Conservation (phyloP, 176 grass and related monocot species). For the Carex scoparia region DNA sequence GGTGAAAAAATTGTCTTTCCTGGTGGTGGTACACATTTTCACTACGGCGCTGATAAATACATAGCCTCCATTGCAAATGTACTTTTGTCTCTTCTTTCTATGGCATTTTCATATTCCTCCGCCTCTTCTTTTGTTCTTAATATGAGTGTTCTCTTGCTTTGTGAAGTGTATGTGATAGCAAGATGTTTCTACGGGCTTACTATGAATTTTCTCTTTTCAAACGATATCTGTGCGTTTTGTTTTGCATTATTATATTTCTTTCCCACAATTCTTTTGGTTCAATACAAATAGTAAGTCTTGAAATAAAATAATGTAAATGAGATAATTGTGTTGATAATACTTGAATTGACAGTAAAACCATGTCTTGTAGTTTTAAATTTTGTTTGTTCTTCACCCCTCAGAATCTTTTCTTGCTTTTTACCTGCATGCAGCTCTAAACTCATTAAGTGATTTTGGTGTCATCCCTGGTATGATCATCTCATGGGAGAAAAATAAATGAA, state of each 20-base stretch:
- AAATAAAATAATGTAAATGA: background rate
- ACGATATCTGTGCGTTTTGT: background rate
- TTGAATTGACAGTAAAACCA: background rate
- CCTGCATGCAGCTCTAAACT: background rate
- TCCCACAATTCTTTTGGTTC: background rate
- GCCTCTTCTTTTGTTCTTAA: background rate
- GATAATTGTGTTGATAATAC: background rate
- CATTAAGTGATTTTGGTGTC: background rate
- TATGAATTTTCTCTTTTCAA: background rate
- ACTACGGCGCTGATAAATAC: slow-evolving; percentile 94
- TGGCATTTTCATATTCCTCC: background rate
- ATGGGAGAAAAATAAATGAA: background rate
- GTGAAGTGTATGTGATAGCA: background rate
- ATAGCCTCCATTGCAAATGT: slow-evolving; percentile 94
- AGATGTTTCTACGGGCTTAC: background rate
- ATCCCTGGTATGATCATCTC: background rate
- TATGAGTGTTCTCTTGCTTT: background rate
- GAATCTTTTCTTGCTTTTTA: background rate
- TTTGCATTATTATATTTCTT: background rate
- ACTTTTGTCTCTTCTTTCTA: slow-evolving; percentile 21
- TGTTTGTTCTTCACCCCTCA: background rate
- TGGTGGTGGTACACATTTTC: slow-evolving; percentile 96
- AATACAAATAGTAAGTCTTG: background rate
- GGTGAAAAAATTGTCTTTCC: slow-evolving; percentile 94
- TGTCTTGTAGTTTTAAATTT: background rate